Base-by-base conservation (phyloP, 768 basidiomycete genomes). In the Gymnopilus junonius region DNA sequence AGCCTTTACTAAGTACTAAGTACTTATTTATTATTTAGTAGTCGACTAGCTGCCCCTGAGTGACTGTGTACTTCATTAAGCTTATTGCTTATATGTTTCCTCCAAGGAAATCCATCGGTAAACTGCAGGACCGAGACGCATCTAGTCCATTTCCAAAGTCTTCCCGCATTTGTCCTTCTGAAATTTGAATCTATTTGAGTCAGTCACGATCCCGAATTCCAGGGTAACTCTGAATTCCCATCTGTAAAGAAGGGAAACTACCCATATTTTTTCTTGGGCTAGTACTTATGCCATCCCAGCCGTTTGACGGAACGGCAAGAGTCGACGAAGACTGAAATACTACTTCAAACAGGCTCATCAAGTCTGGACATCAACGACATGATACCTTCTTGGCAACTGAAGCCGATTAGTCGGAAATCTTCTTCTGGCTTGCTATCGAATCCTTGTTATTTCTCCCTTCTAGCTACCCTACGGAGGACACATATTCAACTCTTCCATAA, bases 401-500 rank as follows among this genome's bases (percentile, higher is more conserved):
- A 43, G 50, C 60, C 48, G 60, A 61, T 62, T 65, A 58, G 59
- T 61, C 64, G 59, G 55, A 61, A 23, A 23, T 27, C 43, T n/a
- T 51, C 58, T 48, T 55, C 58, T 8, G 35, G 21, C 31, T 35
- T 59, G 32, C 42, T 58, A 23, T 64, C 57, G 12, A 64, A 39
- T 40, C 20, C 46, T 35, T 59, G 59, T 48, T 45, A 37, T 53
- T 39, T 29, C 31, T 15, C 43, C 7, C 29, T 45, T 55, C 45
- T 50, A n/a, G 54, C 51, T 32, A 11, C 31, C 14, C 55, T 23
- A 34, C 43, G 27, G 48, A 55, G 58, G 63, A 68, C 69, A 70
- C 69, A 66, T 70, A 70, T 62, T 37, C 66, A 58, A 8, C 48
- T 66, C 45, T 23, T 61, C 60, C 57, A 45, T 20, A 57, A 27